Base-by-base conservation (phyloP, 768 basidiomycete species). In the Lactarius indigo region DNA sequence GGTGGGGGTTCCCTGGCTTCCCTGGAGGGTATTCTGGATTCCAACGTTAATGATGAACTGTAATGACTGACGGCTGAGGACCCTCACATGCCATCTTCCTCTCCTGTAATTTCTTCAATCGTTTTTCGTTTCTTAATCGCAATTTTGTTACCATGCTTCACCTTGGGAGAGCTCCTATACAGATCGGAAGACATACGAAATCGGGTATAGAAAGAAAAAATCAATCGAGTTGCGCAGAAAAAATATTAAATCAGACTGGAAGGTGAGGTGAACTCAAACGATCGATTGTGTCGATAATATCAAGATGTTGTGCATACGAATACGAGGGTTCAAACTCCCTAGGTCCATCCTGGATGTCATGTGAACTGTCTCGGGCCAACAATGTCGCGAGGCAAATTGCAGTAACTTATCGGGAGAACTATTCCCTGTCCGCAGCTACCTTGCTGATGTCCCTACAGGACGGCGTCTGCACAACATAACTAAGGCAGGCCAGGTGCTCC, bases 1-100 rank as follows among this genome's bases (percentile, higher is more conserved):
- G 84, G 30, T 92, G 89, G 89, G 83, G 78, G 72, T 75, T 68
- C 63, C 73, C 74, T 57, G 73, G 75, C 5, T 71, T 74, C 65
- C 75, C 76, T 17, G 77, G 78, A 42, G 73, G 71, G 23, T 72
- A 65, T 57, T 67, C 73, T 37, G 77, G 77, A 56, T 78, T 73
- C 66, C 73, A 75, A 64, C 68, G 57, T 23, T 74, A 28, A 52
- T 52, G 69, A 75, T 30, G 50, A n/a, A 4, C 33, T 58, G 44
- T 55, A 58, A 59, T 59, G 57, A 28, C 30, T 28, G 28, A 42
- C 26, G 35, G 57, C 35, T 35, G n/a, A 41, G 5, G 28, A 50
- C 18, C 3, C 47, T 31, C 56, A 56, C 50, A 52, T 52, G 50
- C 50, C 50, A 52, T 52, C 50, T 52, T 15, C 50, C 50, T 52